Percentiles rank a stretch among this genome's conserved stretches.
Evolutionary conservation across 2,329 filamentous ascomycete species (phyloP).

Genomic region (Fusarium sarcochroum): DNA sequence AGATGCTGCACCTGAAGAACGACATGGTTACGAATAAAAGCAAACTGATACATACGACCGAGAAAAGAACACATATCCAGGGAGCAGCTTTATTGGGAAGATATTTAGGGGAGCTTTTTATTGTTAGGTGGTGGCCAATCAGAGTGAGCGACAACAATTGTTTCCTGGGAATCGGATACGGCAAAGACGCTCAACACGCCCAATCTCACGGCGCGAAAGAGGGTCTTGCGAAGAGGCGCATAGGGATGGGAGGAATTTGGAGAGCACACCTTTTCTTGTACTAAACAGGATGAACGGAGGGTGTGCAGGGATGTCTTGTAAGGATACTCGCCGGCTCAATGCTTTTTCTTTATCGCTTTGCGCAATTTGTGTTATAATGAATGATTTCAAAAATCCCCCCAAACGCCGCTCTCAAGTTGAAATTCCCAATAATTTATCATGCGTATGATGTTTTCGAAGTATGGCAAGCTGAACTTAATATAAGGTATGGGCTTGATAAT

Average conservation of each 20-base stretch:
- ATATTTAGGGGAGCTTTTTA: conserved; percentile 19
- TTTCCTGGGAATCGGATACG: conserved; percentile 45
- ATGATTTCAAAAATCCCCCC: conserved; percentile 41
- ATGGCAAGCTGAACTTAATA: not conserved
- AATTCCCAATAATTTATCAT: not conserved
- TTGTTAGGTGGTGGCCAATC: conserved; percentile 28
- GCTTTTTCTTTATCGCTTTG: conserved; percentile 36
- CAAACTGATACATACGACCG: conserved; percentile 12
- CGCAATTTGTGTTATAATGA: conserved; percentile 48
- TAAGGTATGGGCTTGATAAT: not conserved
- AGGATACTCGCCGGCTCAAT: conserved; percentile 42
- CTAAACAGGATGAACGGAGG: conserved; percentile 39
- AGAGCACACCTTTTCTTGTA: conserved; percentile 47
- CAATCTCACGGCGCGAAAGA: conserved; percentile 40
- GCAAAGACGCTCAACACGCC: conserved; percentile 33
- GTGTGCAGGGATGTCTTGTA: conserved; percentile 31
- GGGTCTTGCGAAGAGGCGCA: conserved; percentile 47
- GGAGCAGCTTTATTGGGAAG: conserved; percentile 32
- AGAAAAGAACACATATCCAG: conserved; percentile 20
- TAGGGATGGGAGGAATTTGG: conserved; percentile 45
- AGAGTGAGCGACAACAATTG: conserved; percentile 40
- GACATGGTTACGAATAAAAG: conserved; percentile 25
- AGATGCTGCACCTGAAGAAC: conserved; percentile 24
- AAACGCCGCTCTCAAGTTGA: not conserved
- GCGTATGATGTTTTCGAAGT: conserved; percentile 3